Percentiles rank a stretch among this genome's conserved stretches.
Evolutionary conservation across 768 basidiomycete species (phyloP).

Genomic region (Macrolepiota albuminosa): DNA sequence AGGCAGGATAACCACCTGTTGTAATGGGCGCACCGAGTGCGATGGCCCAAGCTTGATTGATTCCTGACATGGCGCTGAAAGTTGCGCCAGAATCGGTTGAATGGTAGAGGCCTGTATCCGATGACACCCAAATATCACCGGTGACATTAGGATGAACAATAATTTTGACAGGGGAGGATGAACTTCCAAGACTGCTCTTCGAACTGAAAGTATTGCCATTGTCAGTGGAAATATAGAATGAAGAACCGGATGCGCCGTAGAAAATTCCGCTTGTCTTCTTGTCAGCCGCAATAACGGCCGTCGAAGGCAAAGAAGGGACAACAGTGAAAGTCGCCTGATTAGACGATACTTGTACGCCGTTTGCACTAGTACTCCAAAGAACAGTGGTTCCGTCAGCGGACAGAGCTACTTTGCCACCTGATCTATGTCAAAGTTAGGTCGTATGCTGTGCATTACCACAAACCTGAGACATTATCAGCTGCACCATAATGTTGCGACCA

Average conservation of each 20-base stretch:
- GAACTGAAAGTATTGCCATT: slow-evolving; percentile 47
- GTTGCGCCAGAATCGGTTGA: slow-evolving; percentile 46
- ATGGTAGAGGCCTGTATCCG: slow-evolving; percentile 54
- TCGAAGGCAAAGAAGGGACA: slow-evolving; percentile 48
- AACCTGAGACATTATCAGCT: slow-evolving; percentile 39
- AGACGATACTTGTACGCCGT: slow-evolving; percentile 50
- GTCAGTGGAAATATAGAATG: slow-evolving; percentile 59
- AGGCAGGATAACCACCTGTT: slow-evolving; percentile 45
- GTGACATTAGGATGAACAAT: slow-evolving; percentile 48
- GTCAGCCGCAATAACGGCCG: slow-evolving; percentile 57
- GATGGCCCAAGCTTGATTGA: slow-evolving; percentile 52
- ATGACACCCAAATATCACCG: slow-evolving; percentile 63
- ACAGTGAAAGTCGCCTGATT: slow-evolving; percentile 42
- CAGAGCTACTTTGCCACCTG: slow-evolving; percentile 38
- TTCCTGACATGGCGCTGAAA: slow-evolving; percentile 42
- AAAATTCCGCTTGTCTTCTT: slow-evolving; percentile 53
- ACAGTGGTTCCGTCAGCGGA: slow-evolving; percentile 54
- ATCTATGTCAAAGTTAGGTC: background rate
- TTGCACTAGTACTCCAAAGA: slow-evolving; percentile 47
- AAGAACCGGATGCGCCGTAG: slow-evolving; percentile 51
- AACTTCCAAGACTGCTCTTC: slow-evolving; percentile 40
- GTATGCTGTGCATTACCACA: background rate
- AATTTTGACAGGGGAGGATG: slow-evolving; percentile 45
- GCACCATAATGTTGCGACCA: slow-evolving; percentile 59
- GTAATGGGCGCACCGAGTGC: slow-evolving; percentile 49